Conservation (phyloP, 352 stramenopile species). For the Phytopythium chamaehyphon region DNA sequence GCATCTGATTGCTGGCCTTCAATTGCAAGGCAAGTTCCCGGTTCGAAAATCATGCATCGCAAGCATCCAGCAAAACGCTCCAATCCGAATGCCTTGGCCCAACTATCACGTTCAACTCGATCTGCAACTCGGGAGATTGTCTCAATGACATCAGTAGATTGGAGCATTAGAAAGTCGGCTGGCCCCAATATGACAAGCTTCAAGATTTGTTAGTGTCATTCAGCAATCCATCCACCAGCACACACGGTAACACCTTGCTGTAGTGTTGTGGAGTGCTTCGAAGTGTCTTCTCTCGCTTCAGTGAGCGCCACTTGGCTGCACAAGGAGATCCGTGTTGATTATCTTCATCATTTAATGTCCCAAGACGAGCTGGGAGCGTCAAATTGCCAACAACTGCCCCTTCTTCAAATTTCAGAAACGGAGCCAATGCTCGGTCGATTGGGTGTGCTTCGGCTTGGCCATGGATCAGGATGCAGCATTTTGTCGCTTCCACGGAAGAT, state of each 20-base stretch:
- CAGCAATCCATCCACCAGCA: too few relatives aligned
- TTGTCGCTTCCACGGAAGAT: slow-evolving; percentile 29
- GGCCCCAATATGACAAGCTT: slow-evolving; percentile 28
- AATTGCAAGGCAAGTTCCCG: slow-evolving; percentile 19
- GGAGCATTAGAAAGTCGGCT: slow-evolving; percentile 39
- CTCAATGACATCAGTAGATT: slow-evolving; percentile 27
- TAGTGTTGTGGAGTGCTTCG: slow-evolving; percentile 27
- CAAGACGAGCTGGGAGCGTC: slow-evolving; percentile 8
- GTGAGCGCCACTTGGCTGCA: slow-evolving; percentile 28
- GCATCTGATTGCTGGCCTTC: slow-evolving; percentile 21
- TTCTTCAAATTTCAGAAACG: slow-evolving; percentile 30
- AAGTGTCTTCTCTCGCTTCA: slow-evolving; percentile 36
- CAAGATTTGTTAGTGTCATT: too few relatives aligned
- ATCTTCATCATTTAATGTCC: neutral
- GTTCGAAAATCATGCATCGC: slow-evolving; percentile 26
- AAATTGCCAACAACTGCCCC: slow-evolving; percentile 38
- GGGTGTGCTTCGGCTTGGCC: slow-evolving; percentile 34
- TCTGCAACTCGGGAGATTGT: slow-evolving; percentile 23
- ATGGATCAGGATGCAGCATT: slow-evolving; percentile 37
- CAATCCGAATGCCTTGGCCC: slow-evolving; percentile 29
- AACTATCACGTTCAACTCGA: slow-evolving; percentile 18
- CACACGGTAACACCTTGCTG: slow-evolving; percentile 10
- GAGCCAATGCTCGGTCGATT: slow-evolving; percentile 18
- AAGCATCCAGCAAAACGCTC: slow-evolving; percentile 31
- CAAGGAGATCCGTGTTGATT: neutral